phyloP scores from a whole-genome alignment of 345 rosid genomes.

The Rhizophora apiculata region DNA sequence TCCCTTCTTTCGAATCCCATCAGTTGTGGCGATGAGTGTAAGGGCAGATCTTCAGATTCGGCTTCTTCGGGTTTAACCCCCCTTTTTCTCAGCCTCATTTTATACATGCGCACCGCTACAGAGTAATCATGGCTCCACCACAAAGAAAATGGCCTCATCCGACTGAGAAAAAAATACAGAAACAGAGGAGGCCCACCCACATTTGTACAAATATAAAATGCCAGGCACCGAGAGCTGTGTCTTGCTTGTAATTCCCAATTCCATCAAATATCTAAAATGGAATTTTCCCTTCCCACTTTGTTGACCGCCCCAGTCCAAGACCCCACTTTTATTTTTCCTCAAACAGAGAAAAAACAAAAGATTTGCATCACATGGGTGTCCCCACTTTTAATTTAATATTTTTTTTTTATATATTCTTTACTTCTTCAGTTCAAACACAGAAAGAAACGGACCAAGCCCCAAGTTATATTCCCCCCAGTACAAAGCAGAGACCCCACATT shows the following conservation, averaged over 20 bases:
- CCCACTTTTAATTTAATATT: not conserved
- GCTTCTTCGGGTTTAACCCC: too few species aligned
- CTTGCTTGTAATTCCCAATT: not conserved
- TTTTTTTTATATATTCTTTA: not conserved
- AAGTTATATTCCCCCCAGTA: not conserved
- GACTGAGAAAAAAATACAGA: not conserved
- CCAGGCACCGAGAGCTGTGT: not conserved
- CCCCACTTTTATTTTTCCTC: conserved; percentile 9
- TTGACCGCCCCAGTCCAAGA: conserved; percentile 35
- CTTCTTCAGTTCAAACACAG: not conserved
- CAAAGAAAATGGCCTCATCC: not conserved
- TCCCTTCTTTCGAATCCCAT: too few species aligned
- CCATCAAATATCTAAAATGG: not conserved
- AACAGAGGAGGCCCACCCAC: not conserved
- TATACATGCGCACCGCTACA: too few species aligned
- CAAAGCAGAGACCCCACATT: too few species aligned
- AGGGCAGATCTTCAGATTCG: too few species aligned
- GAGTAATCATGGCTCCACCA: not conserved
- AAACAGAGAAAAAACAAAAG: not conserved
- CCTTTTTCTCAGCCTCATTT: too few species aligned
- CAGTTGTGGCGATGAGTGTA: too few species aligned
- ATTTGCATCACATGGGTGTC: conserved; percentile 12
- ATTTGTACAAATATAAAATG: too few species aligned
- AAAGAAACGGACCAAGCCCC: not conserved
- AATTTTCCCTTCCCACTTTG: conserved; percentile 19